Percentiles rank a stretch among this genome's conserved stretches.
Conservation (phyloP, 495 filamentous ascomycete species). For the Aspergillus conjunctus region DNA sequence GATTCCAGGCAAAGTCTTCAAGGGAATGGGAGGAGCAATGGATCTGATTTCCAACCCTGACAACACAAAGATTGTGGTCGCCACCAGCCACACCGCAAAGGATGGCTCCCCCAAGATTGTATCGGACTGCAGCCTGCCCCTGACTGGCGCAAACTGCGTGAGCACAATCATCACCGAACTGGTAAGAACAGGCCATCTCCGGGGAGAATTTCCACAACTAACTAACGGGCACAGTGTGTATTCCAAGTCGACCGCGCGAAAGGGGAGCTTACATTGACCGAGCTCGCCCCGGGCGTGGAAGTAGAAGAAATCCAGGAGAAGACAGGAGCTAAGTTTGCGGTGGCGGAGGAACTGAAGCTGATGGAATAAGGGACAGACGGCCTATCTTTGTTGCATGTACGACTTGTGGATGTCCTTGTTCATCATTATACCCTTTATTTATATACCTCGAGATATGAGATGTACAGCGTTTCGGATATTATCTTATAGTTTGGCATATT, state of each 20-base stretch:
- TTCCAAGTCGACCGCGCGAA: conserved; percentile 82
- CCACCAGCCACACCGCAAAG: conserved; percentile 90
- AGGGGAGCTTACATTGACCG: conserved; percentile 74
- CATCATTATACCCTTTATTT: not conserved
- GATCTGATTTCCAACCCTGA: conserved; percentile 85
- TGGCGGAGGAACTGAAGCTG: conserved; percentile 69
- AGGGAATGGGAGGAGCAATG: conserved; percentile 97
- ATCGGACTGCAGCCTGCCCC: conserved; percentile 78
- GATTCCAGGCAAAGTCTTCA: conserved; percentile 85
- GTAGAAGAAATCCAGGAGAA: conserved; percentile 84
- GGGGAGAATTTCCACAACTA: not conserved
- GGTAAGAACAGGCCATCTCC: conserved; percentile 44
- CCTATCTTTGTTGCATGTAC: not conserved
- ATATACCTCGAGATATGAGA: not conserved
- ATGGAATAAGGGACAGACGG: conserved; percentile 60
- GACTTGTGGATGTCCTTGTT: not conserved
- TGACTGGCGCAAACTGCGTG: conserved; percentile 84
- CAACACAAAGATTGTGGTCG: conserved; percentile 86
- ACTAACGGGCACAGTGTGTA: conserved; percentile 54
- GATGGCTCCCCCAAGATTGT: conserved; percentile 88
- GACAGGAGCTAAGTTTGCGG: conserved; percentile 77
- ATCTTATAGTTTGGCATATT: too few relatives aligned
- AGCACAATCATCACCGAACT: conserved; percentile 91
- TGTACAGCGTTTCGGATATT: too few relatives aligned
- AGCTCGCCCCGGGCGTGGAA: conserved; percentile 81